phyloP scores from a whole-genome alignment of 2,329 filamentous ascomycete genomes.

The Eurotiales sp. region DNA sequence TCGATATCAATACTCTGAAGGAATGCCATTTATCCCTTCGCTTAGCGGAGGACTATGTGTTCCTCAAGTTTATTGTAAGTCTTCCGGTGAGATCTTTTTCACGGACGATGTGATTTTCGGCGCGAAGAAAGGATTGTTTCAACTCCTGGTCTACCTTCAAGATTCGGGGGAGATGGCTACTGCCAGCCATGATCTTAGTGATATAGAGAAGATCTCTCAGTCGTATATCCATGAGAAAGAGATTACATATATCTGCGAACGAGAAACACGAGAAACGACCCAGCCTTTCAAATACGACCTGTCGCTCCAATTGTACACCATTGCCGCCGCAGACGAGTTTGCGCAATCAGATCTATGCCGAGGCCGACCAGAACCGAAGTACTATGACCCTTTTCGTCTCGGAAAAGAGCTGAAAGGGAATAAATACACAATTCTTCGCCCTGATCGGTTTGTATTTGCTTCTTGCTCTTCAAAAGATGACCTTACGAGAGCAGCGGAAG shows the following conservation, averaged over 20 bases:
- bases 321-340: constrained; percentile 30
- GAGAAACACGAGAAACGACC: not conserved
- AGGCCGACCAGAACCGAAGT: constrained; percentile 25
- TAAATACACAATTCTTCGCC: constrained; percentile 29
- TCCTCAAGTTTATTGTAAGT: constrained; percentile 32
- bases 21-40: constrained; percentile 31
- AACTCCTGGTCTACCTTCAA: constrained; percentile 28
- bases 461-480: constrained; percentile 23
- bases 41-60: constrained; percentile 29
- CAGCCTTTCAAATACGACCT: not conserved
- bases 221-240: not conserved
- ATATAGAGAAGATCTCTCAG: constrained; percentile 3
- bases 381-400: constrained; percentile 27
- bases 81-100: constrained; percentile 20
- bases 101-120: constrained; percentile 33
- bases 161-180: not conserved
- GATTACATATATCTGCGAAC: constrained; percentile 4
- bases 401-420: constrained; percentile 19
- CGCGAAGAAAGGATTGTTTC: constrained; percentile 28
- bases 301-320: constrained; percentile 15
- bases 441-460: constrained; percentile 34
- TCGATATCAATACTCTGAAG: constrained; percentile 25
- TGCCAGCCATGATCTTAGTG: not conserved
- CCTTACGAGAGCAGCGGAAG: constrained; percentile 11
- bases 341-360: constrained; percentile 24